Conservation (phyloP, 257 asterid species). For the Nicotiana obtusifolia region DNA sequence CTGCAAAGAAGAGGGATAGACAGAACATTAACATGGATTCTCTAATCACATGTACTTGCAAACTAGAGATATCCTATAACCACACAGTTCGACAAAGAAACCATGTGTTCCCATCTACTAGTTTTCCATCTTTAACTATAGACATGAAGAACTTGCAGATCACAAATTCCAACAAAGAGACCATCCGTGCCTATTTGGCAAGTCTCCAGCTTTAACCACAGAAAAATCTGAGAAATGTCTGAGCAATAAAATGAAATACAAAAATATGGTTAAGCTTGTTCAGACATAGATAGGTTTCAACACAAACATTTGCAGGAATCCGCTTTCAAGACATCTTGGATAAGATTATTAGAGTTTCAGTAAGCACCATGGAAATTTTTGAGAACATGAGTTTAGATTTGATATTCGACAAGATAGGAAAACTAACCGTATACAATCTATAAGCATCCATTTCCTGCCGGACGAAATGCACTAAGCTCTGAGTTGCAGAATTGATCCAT, state of each 20-base stretch:
- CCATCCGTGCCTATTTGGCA: background rate
- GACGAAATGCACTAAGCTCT: slow-evolving; percentile 88
- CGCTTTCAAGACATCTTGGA: background rate
- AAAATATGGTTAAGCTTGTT: background rate
- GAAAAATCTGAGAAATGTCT: background rate
- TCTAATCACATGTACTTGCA: background rate
- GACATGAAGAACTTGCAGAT: background rate
- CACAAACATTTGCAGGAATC: slow-evolving; percentile 7
- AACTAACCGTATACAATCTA: slow-evolving; percentile 73
- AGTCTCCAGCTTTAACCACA: background rate
- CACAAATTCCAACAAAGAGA: background rate
- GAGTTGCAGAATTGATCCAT: slow-evolving; percentile 95
- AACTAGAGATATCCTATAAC: background rate
- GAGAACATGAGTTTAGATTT: background rate
- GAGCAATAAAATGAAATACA: background rate
- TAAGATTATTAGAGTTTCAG: background rate
- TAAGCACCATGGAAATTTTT: background rate
- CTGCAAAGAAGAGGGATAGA: slow-evolving; percentile 12
- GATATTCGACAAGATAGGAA: background rate
- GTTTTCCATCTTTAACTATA: background rate
- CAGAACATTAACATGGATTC: background rate
- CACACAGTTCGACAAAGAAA: background rate
- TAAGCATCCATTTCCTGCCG: slow-evolving; percentile 95
- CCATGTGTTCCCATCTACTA: background rate
- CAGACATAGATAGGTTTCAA: background rate